Percentiles rank a stretch among this genome's conserved stretches.
These are phyloP conservation scores for Pythium folliculosum DNA, from an alignment of 352 stramenopile species.

Conservation along the genomic window DNA sequence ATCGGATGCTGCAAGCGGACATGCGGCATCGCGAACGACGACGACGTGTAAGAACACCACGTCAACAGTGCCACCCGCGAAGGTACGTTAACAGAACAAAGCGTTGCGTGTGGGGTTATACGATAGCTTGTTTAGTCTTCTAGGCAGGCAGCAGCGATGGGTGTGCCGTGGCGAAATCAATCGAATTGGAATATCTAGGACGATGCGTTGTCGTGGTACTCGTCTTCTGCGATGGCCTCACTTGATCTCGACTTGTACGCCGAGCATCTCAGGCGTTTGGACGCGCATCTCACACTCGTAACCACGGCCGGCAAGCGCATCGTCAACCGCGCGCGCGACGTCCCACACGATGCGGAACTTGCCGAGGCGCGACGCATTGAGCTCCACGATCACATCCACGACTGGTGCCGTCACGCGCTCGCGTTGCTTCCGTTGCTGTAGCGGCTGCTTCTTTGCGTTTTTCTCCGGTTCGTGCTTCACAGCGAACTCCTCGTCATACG, in stretches of 20 bases:
- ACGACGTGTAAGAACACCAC: slow-evolving; percentile 40
- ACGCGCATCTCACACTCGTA: slow-evolving; percentile 44
- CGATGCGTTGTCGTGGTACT: neutral
- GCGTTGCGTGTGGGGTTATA: neutral
- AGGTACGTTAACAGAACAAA: neutral
- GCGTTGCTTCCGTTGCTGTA: slow-evolving; percentile 8
- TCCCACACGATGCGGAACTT: slow-evolving; percentile 68
- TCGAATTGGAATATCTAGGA: neutral
- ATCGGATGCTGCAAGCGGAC: slow-evolving; percentile 67
- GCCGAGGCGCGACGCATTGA: slow-evolving; percentile 48
- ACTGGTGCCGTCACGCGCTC: slow-evolving; percentile 51
- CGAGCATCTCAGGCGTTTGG: slow-evolving; percentile 30
- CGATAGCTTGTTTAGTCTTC: neutral
- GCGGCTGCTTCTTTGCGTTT: neutral
- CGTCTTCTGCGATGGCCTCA: neutral
- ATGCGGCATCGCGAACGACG: slow-evolving; percentile 45
- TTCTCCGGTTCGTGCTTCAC: neutral
- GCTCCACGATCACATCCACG: slow-evolving; percentile 83
- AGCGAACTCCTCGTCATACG: neutral
- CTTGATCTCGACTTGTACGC: slow-evolving; percentile 32
- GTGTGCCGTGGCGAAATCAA: too few species aligned
- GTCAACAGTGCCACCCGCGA: too few species aligned
- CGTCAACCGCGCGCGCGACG: slow-evolving; percentile 61
- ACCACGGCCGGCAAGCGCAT: slow-evolving; percentile 38
- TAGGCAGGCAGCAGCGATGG: neutral